phyloP scores from a whole-genome alignment of 805 yeast genomes.

The Allodekkera sacchari region DNA sequence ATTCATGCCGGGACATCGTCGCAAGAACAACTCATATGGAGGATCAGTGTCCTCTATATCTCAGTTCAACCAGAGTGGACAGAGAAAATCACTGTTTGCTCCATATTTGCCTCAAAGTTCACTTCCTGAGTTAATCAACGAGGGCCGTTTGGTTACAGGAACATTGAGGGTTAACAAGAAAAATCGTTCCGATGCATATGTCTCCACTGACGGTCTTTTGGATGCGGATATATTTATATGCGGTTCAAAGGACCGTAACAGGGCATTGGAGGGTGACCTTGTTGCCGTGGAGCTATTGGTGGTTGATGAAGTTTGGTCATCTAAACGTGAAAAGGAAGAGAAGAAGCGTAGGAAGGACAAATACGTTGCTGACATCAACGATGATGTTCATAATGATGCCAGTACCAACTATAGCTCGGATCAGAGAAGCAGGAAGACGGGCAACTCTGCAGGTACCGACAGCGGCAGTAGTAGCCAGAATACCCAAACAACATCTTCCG shows the following conservation, averaged over 20 bases:
- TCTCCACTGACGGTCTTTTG: conserved; percentile 89
- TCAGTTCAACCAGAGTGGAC: conserved; percentile 30
- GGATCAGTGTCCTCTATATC: conserved; percentile 50
- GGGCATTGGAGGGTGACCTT: conserved; percentile 93
- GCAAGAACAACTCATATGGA: conserved; percentile 63
- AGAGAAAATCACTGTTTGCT: conserved; percentile 79
- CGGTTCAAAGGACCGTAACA: conserved; percentile 95
- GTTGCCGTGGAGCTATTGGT: conserved; percentile 92
- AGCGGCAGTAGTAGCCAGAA: conserved; percentile 2
- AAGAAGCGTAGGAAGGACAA: conserved; percentile 67
- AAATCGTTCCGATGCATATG: conserved; percentile 96
- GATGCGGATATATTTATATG: conserved; percentile 97
- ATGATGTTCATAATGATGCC: conserved; percentile 77
- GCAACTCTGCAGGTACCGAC: conserved; percentile 3
- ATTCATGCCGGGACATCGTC: conserved; percentile 69
- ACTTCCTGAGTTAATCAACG: conserved; percentile 79
- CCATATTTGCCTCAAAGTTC: conserved; percentile 94
- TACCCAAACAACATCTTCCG: conserved; percentile 1
- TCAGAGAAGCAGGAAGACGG: too few relatives aligned
- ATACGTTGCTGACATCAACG: conserved; percentile 34
- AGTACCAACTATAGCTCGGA: conserved; percentile 56
- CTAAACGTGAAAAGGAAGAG: conserved; percentile 94
- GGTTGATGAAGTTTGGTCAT: conserved; percentile 97
- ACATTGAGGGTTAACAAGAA: conserved; percentile 89
- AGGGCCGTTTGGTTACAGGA: conserved; percentile 90